phyloP scores from a whole-genome alignment of 2,329 filamentous ascomycete species.

The Leptodontidium sp. region DNA sequence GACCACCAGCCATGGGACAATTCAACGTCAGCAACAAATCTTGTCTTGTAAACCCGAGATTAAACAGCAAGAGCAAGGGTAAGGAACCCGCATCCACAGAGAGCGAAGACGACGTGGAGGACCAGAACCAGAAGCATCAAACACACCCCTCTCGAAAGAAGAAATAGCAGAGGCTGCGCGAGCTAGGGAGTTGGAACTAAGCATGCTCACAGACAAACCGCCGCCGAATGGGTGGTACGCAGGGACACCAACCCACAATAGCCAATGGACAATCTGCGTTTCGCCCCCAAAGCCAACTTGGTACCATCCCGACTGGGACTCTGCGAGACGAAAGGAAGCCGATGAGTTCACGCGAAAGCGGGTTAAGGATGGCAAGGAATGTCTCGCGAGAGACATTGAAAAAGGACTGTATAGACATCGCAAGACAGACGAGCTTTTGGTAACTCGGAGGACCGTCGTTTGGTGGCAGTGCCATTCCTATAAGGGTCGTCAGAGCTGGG shows the following conservation, averaged over 20 bases:
- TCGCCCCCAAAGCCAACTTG: neutral
- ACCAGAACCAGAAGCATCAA: too few relatives aligned
- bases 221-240: neutral
- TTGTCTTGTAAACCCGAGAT: neutral
- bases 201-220: neutral
- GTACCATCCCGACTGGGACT: slow-evolving; percentile 15
- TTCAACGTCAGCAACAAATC: neutral
- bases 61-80: neutral
- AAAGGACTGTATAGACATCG: neutral
- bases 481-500: neutral
- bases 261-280: slow-evolving; percentile 11
- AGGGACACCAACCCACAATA: neutral
- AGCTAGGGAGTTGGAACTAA: neutral
- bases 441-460: neutral
- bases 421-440: neutral
- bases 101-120: neutral
- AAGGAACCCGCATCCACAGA: too few relatives aligned
- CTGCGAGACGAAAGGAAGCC: neutral
- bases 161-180: too few relatives aligned
- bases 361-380: neutral
- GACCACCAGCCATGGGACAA: neutral
- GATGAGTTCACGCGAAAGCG: neutral
- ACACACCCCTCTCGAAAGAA: too few relatives aligned
- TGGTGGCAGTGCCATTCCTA: slow-evolving; percentile 9
- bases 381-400: neutral